Percentiles rank a stretch among this genome's conserved stretches.
These are phyloP conservation scores for Wickerhamomyces bisporus DNA, from an alignment of 805 yeast species.

Conservation along the genomic window DNA sequence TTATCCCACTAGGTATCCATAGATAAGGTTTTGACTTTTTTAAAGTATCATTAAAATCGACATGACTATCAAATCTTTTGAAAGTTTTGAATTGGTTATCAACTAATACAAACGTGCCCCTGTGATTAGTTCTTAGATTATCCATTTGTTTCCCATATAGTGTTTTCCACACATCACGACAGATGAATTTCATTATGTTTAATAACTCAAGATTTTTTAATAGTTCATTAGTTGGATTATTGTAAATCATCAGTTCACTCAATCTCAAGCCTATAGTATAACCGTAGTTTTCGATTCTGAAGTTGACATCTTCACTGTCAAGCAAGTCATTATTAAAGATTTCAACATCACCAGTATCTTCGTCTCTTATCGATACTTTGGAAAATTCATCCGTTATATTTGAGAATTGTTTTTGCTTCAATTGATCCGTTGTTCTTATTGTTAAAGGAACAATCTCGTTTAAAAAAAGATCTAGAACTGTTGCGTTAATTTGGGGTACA, in stretches of 20 bases:
- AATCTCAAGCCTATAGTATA: slow-evolving; percentile 60
- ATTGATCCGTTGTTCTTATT: slow-evolving; percentile 51
- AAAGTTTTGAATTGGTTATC: slow-evolving; percentile 61
- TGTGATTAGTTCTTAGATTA: slow-evolving; percentile 85
- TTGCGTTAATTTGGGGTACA: slow-evolving; percentile 37
- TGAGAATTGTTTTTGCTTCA: slow-evolving; percentile 21
- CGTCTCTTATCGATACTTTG: slow-evolving; percentile 14
- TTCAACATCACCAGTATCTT: slow-evolving; percentile 36
- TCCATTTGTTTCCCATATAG: slow-evolving; percentile 85
- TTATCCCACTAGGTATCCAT: slow-evolving; percentile 73
- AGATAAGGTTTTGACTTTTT: slow-evolving; percentile 43
- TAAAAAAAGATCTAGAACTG: slow-evolving; percentile 57
- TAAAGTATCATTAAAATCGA: slow-evolving; percentile 39
- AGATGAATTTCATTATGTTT: slow-evolving; percentile 85
- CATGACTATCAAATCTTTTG: slow-evolving; percentile 41
- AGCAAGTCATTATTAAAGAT: slow-evolving; percentile 32
- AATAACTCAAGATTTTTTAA: slow-evolving; percentile 54
- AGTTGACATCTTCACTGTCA: slow-evolving; percentile 44
- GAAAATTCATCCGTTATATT: slow-evolving; percentile 9
- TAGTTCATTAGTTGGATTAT: slow-evolving; percentile 43
- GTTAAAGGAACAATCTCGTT: slow-evolving; percentile 76
- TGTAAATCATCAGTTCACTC: slow-evolving; percentile 41
- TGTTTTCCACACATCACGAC: slow-evolving; percentile 86
- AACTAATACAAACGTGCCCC: slow-evolving; percentile 75
- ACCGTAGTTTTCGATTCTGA: slow-evolving; percentile 67